These are phyloP conservation scores for Penicillium sp. DNA, from an alignment of 2,329 filamentous ascomycete genomes.

Conservation along the genomic window DNA sequence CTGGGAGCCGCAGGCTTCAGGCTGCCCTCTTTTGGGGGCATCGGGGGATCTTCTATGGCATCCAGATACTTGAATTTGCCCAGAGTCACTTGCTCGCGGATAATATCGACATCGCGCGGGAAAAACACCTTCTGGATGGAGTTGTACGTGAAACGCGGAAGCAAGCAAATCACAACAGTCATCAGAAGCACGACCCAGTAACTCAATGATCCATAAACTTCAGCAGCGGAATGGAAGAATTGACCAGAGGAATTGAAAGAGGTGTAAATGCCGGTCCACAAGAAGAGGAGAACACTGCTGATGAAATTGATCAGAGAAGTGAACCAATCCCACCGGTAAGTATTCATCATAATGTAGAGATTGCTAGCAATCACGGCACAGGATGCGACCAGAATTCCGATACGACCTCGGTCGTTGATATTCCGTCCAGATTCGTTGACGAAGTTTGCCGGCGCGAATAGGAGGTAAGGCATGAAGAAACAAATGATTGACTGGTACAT, in stretches of 20 bases:
- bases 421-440: slow-evolving; percentile 71
- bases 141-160: slow-evolving; percentile 86
- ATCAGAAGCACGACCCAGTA: slow-evolving; percentile 87
- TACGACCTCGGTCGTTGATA: slow-evolving; percentile 74
- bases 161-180: slow-evolving; percentile 76
- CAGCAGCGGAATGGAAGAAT: slow-evolving; percentile 74
- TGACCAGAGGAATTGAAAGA: slow-evolving; percentile 57
- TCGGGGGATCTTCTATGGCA: slow-evolving; percentile 47
- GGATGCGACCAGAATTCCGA: slow-evolving; percentile 84
- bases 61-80: slow-evolving; percentile 79
- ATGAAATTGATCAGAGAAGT: slow-evolving; percentile 78
- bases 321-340: slow-evolving; percentile 97
- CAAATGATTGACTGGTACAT: slow-evolving; percentile 91
- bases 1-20: slow-evolving; percentile 40
- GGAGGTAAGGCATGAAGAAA: slow-evolving; percentile 87
- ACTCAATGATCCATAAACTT: slow-evolving; percentile 76
- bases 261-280: slow-evolving; percentile 92
- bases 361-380: slow-evolving; percentile 88
- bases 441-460: slow-evolving; percentile 69
- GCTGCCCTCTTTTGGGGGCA: slow-evolving; percentile 48
- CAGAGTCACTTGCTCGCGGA: slow-evolving; percentile 83
- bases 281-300: slow-evolving; percentile 84
- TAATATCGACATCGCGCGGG: slow-evolving; percentile 90
- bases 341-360: slow-evolving; percentile 91
- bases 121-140: slow-evolving; percentile 89